Conservation (phyloP, 805 yeast species). For the Candida vaughaniae region DNA sequence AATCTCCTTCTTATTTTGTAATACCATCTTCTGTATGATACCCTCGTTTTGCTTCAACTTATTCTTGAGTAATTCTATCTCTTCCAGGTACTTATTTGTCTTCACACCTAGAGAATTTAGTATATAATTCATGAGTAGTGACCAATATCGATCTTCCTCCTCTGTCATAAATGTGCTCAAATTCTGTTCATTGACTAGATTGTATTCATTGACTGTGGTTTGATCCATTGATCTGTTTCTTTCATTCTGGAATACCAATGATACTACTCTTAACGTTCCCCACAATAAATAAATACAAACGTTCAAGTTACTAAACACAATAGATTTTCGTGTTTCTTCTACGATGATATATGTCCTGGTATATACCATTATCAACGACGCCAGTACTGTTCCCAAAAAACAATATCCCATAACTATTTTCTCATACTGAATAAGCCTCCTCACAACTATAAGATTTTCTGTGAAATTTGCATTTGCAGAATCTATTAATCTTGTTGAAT, state of each 20-base stretch:
- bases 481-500: conserved; percentile 11
- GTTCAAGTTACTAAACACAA: conserved; percentile 37
- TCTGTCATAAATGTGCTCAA: too few relatives aligned
- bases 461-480: not conserved
- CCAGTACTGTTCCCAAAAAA: conserved; percentile 23
- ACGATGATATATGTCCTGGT: conserved; percentile 25
- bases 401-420: conserved; percentile 23
- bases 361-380: conserved; percentile 27
- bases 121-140: too few relatives aligned
- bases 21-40: not conserved
- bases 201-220: conserved; percentile 11
- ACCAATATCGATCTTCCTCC: too few relatives aligned
- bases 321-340: conserved; percentile 22
- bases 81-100: too few relatives aligned
- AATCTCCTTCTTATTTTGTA: not conserved
- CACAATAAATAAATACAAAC: conserved; percentile 29
- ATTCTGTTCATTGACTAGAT: conserved; percentile 14
- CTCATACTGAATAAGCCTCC: conserved; percentile 8
- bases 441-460: conserved; percentile 1
- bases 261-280: conserved; percentile 26
- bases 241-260: conserved; percentile 12
- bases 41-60: too few relatives aligned
- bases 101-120: too few relatives aligned
- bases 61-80: too few relatives aligned
- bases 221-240: conserved; percentile 2